Percentiles rank a stretch among this genome's conserved stretches.
Evolutionary conservation across 352 stramenopile genomes (phyloP).

Genomic region (Phytophthora pinifolia): DNA sequence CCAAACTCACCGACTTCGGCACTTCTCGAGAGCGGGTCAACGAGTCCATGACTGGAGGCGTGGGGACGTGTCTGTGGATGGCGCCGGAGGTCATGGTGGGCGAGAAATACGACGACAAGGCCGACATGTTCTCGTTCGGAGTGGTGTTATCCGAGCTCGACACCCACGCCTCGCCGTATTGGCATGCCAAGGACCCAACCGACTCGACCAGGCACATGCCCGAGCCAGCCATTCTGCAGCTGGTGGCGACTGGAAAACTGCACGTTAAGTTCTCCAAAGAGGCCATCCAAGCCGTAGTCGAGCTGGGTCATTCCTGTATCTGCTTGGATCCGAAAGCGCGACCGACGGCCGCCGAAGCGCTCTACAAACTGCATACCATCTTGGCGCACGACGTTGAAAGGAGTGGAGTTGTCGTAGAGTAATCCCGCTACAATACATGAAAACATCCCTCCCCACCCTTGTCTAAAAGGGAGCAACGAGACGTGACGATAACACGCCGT

Average conservation of each 20-base stretch:
- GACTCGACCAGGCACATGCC: slow-evolving; percentile 29
- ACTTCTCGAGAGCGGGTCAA: slow-evolving; percentile 32
- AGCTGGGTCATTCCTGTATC: slow-evolving; percentile 40
- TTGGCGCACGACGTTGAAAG: slow-evolving; percentile 15
- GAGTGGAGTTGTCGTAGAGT: slow-evolving; percentile 3
- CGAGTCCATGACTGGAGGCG: slow-evolving; percentile 35
- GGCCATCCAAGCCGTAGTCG: slow-evolving; percentile 16
- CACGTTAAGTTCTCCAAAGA: slow-evolving; percentile 37
- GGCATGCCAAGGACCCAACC: slow-evolving; percentile 27
- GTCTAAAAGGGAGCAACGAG: slow-evolving; percentile 41
- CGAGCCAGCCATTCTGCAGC: slow-evolving; percentile 43
- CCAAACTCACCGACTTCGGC: slow-evolving; percentile 52
- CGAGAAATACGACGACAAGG: slow-evolving; percentile 39
- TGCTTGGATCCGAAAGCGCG: slow-evolving; percentile 31
- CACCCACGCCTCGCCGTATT: slow-evolving; percentile 29
- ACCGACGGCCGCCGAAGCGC: slow-evolving; percentile 35
- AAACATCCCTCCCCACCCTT: neutral
- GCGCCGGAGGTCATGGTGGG: slow-evolving; percentile 45
- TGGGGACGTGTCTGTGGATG: slow-evolving; percentile 44
- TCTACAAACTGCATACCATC: slow-evolving; percentile 44
- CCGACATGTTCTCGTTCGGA: slow-evolving; percentile 49
- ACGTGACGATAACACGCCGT: slow-evolving; percentile 35
- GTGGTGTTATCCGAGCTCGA: slow-evolving; percentile 41
- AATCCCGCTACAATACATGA: neutral
- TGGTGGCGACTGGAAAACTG: slow-evolving; percentile 47